Base-by-base conservation (phyloP, 106 monocot genomes). In the Gastrodia elata region DNA sequence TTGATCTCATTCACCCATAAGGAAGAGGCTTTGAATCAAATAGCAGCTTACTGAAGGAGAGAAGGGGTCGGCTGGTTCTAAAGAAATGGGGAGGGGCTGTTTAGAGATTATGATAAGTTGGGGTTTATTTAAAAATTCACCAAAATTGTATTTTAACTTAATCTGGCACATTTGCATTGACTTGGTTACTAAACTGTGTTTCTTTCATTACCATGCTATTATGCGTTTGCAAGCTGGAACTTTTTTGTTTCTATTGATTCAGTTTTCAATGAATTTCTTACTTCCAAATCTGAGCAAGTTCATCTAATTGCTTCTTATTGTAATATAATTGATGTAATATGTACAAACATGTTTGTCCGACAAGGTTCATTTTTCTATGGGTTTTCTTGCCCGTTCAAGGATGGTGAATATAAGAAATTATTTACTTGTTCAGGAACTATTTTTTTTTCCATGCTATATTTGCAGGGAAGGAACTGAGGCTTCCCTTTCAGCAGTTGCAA, bases 401-500 rank as follows among this genome's bases (percentile, higher is more conserved):
- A 67, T 18, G 8, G 37, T 15, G 32, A 27, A 30, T 61, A 10
- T 30, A 61, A 32, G 14, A 2, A 61, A 67, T 55, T 38, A 56
- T 48, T n/a, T 70, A 18, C 2, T 59, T 6, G 18, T 74, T 73
- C 6, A 26, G 65, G 27, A 65, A 57, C 35, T 38, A 24, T 33
- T 68, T 64, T 8, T 70, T 52, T n/a, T 27, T 42, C 32, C 30
- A 15, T 32, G 14, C 15, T 28, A 59, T 68, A 75, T 81, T 71
- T 74, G 6, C 77, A 96, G 96, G 96, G 74, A 71, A 71, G 96
- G 96, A 38, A 61, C 68, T 78, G 84, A 96, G 76, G 46, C 72
- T 59, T 84, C 71, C 20, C 86, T 90, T 59, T 55, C 77, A 39
- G 87, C 96, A 24, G 96, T 96, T 68, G 89, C 89, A 20, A 92